Base-by-base conservation (phyloP, 306 rosid genomes). In the Sindora glabra region DNA sequence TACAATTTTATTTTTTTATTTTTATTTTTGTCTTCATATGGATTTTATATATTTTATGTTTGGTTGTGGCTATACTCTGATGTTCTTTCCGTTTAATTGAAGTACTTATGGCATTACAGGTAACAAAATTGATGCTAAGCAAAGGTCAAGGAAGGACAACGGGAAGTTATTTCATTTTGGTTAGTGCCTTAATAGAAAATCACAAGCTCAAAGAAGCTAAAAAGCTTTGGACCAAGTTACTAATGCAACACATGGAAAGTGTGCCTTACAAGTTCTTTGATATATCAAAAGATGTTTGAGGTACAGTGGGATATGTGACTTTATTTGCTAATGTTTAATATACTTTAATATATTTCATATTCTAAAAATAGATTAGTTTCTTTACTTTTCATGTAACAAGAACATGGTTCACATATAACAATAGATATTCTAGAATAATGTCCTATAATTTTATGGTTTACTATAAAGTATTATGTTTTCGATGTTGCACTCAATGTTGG, bases 91-190 rank as follows among this genome's bases (percentile, higher is more conserved):
- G 26, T 3, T 38, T 11, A 42, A 15, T 33, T 44, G 42, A 36
- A 29, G 10, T 19, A 21, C 5, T 29, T 47, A 13, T 37, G 71
- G 64, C 22, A 3, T 21, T 75, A 56, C 48, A 82, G 87, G 76
- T 78, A 51, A 52, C 84, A 0, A 82, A 82, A 59, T 82, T 84
- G 87, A 82, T 78, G 87, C 6, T 82, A 42, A 82, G 87, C 73
- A 82, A 82, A 75, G 87, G 87, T 34, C 87, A 82, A 62, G 87
- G 84, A 62, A 78, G 81, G 65, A 78, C 87, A 64, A 75, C 69
- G 84, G 87, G 87, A 48, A 82, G 79, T 56, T 82, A 82, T 69
- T 74, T 72, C 67, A 72, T 65, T 9, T 56, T 82, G 3, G 49
- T 82, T 26, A 82, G 69, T 65, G 84, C 87, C 33, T 82, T 82